Conservation (phyloP, 495 filamentous ascomycete species). For the Hypoxylon intermedium region DNA sequence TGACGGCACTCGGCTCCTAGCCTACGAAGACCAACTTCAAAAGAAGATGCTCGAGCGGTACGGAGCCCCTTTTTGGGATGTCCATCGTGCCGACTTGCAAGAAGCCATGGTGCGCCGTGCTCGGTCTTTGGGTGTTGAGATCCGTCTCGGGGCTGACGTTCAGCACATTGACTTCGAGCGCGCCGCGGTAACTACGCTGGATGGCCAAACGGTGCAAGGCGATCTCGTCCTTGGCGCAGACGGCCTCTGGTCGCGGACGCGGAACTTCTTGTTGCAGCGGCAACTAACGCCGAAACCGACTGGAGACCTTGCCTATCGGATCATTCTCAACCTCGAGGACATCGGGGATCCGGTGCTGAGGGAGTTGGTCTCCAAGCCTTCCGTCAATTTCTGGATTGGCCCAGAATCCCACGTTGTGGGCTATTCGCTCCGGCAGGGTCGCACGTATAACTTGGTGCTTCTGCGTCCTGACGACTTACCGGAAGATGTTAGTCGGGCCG, state of each 20-base stretch:
- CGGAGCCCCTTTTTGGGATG: slow-evolving; percentile 59
- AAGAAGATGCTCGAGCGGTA: slow-evolving; percentile 52
- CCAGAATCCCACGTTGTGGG: slow-evolving; percentile 63
- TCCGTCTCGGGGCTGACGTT: slow-evolving; percentile 48
- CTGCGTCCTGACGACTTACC: slow-evolving; percentile 61
- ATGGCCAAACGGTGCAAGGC: slow-evolving; percentile 46
- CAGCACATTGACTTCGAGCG: slow-evolving; percentile 48
- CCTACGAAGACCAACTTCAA: slow-evolving; percentile 58
- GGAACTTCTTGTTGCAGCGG: slow-evolving; percentile 53
- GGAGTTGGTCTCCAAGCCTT: slow-evolving; percentile 58
- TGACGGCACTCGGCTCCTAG: slow-evolving; percentile 60
- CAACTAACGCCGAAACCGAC: slow-evolving; percentile 56
- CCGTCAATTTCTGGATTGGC: slow-evolving; percentile 76
- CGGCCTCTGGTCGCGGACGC: slow-evolving; percentile 60
- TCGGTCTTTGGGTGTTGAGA: slow-evolving; percentile 49
- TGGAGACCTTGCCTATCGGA: slow-evolving; percentile 68
- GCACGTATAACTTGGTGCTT: slow-evolving; percentile 65
- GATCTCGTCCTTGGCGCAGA: slow-evolving; percentile 64
- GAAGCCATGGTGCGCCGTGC: slow-evolving; percentile 51
- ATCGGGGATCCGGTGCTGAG: slow-evolving; percentile 55
- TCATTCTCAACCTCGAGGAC: slow-evolving; percentile 58
- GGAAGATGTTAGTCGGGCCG: slow-evolving; percentile 48
- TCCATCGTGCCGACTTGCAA: slow-evolving; percentile 64
- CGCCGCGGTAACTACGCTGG: slow-evolving; percentile 46
- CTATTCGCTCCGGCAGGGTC: slow-evolving; percentile 61